phyloP scores from a whole-genome alignment of 2,329 filamentous ascomycete genomes.

The Epichloe bromicola region DNA sequence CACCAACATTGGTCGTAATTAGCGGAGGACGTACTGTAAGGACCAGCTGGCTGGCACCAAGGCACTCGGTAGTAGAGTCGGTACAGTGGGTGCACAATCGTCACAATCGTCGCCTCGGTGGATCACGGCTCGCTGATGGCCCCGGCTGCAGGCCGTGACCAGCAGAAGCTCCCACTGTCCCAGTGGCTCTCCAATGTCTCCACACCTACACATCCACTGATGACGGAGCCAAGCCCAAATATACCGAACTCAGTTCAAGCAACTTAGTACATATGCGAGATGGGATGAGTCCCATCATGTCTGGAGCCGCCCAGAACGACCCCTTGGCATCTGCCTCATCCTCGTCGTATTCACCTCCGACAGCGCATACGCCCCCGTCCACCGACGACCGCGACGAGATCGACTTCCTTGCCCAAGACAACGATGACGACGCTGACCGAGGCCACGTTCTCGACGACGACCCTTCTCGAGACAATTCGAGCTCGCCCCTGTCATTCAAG shows the following conservation, averaged over 20 bases:
- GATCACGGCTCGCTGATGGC: neutral
- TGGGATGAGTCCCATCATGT: constrained; percentile 29
- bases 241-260: neutral
- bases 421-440: constrained; percentile 12
- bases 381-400: constrained; percentile 34
- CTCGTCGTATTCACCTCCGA: constrained; percentile 17
- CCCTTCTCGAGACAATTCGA: constrained; percentile 36
- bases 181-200: no score
- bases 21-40: no score
- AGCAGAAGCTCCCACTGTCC: neutral
- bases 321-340: constrained; percentile 23
- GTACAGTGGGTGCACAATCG: no score
- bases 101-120: no score
- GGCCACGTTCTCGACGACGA: constrained; percentile 38
- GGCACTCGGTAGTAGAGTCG: no score
- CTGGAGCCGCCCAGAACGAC: constrained; percentile 23
- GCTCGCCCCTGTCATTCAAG: constrained; percentile 55
- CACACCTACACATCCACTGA: neutral
- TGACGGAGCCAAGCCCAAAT: neutral
- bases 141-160: neutral
- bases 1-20: no score
- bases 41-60: no score
- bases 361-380: constrained; percentile 13
- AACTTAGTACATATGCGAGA: constrained; percentile 12
- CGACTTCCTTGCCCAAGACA: constrained; percentile 22